Evolutionary conservation across 768 basidiomycete species (phyloP).

Genomic region (Exidia glandulosa): DNA sequence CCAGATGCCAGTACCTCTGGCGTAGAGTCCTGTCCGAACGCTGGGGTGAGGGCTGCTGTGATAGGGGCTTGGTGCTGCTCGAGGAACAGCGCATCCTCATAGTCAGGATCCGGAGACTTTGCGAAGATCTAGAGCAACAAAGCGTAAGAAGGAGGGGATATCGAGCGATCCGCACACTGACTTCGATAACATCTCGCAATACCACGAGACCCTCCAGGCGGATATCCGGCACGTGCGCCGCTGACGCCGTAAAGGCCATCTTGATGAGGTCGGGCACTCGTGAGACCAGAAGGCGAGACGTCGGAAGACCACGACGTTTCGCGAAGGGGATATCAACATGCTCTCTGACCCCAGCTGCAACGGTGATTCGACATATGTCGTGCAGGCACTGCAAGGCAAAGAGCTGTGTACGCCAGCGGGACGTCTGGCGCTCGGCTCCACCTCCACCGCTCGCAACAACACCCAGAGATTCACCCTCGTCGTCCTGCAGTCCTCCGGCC

Average conservation of each 20-base stretch:
- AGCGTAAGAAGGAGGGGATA: background rate
- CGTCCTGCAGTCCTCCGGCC: slow-evolving; percentile 52
- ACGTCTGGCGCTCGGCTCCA: slow-evolving; percentile 38
- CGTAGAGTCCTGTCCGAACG: slow-evolving; percentile 89
- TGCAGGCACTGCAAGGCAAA: slow-evolving; percentile 92
- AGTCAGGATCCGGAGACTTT: slow-evolving; percentile 80
- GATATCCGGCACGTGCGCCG: slow-evolving; percentile 93
- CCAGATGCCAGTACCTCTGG: slow-evolving; percentile 92
- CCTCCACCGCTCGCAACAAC: slow-evolving; percentile 35
- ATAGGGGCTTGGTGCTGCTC: slow-evolving; percentile 99
- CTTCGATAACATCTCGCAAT: slow-evolving; percentile 86
- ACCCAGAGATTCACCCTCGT: slow-evolving; percentile 89
- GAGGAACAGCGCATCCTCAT: slow-evolving; percentile 76
- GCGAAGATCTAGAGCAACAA: slow-evolving; percentile 62
- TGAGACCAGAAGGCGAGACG: slow-evolving; percentile 61
- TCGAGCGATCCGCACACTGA: slow-evolving; percentile 18
- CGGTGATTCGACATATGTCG: slow-evolving; percentile 69
- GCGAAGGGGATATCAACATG: slow-evolving; percentile 76
- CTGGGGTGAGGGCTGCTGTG: slow-evolving; percentile 91
- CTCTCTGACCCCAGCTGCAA: slow-evolving; percentile 61
- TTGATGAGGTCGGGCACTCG: slow-evolving; percentile 88
- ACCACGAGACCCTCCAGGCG: slow-evolving; percentile 84
- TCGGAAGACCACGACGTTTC: slow-evolving; percentile 42
- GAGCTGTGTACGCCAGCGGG: slow-evolving; percentile 92
- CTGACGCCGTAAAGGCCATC: slow-evolving; percentile 97